A percentile compares a stretch with the other conserved stretches of the same genome.
Evolutionary conservation across 1,284 basidiomycete genomes (phyloP).

Genomic region (Wallemia hederae): DNA sequence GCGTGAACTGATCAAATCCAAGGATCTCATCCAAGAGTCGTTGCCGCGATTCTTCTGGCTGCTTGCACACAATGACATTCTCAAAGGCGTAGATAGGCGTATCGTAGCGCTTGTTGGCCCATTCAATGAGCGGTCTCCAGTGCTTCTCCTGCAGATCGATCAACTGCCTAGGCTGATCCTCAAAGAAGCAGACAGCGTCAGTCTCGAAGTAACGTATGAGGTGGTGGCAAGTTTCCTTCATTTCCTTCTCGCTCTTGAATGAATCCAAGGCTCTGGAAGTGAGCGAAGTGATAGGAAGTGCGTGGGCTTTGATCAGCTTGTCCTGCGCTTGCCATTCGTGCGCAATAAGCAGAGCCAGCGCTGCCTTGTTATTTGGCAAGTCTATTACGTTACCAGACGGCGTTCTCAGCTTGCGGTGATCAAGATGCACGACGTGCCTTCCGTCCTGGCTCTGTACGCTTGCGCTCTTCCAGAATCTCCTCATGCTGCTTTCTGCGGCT

Average conservation of each 20-base stretch:
- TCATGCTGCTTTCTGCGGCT: neutral
- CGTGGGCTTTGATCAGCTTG: conserved; percentile 55
- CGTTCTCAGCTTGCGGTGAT: conserved; percentile 60
- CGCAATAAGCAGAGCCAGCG: conserved; percentile 61
- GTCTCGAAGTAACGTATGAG: conserved; percentile 60
- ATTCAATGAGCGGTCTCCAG: conserved; percentile 66
- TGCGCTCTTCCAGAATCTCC: neutral
- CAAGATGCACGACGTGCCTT: conserved; percentile 21
- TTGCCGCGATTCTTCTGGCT: conserved; percentile 33
- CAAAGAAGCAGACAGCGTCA: conserved; percentile 79
- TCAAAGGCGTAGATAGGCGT: conserved; percentile 36
- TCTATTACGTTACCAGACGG: conserved; percentile 45
- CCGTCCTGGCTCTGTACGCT: neutral
- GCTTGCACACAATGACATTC: conserved; percentile 35
- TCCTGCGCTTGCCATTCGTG: conserved; percentile 91
- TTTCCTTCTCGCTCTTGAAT: neutral
- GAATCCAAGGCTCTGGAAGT: conserved; percentile 49
- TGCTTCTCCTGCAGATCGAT: conserved; percentile 53
- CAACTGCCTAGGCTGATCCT: conserved; percentile 41
- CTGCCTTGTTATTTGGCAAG: conserved; percentile 35
- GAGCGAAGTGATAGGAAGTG: conserved; percentile 59
- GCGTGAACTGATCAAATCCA: conserved; percentile 45
- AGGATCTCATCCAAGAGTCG: conserved; percentile 30
- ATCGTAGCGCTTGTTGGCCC: conserved; percentile 36
- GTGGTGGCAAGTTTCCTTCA: neutral